Conservation (phyloP, 768 basidiomycete genomes). For the Russula olivacea region DNA sequence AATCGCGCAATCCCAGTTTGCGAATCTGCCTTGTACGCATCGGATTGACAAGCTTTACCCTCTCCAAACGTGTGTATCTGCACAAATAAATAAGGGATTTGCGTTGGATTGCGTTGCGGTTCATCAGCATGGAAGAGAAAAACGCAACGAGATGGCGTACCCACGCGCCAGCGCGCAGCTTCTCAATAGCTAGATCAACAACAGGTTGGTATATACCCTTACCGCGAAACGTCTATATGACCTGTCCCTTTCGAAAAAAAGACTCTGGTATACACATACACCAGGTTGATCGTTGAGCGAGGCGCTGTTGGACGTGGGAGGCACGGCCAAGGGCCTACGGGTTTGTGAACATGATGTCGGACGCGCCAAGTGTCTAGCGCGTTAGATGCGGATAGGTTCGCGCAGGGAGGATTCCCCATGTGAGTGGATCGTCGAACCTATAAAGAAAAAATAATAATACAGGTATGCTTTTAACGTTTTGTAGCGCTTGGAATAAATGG, state of each 20-base stretch:
- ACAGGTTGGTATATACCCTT: conserved; percentile 83
- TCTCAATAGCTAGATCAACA: conserved; percentile 74
- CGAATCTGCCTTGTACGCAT: conserved; percentile 38
- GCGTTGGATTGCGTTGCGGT: no score
- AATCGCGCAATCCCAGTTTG: conserved; percentile 44
- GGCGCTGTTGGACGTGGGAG: background rate
- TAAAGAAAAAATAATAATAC: background rate
- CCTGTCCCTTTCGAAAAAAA: conserved; percentile 87
- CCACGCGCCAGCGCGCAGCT: conserved; percentile 80
- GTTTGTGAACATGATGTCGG: conserved; percentile 93
- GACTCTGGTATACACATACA: conserved; percentile 42
- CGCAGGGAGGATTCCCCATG: conserved; percentile 82
- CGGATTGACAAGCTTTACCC: conserved; percentile 77
- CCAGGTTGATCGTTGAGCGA: conserved; percentile 30
- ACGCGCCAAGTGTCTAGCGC: conserved; percentile 91
- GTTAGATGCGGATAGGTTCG: conserved; percentile 54
- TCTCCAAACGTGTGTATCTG: conserved; percentile 90
- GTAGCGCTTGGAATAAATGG: background rate
- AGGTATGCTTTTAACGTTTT: no score
- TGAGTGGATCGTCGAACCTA: conserved; percentile 77
- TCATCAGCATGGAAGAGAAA: background rate
- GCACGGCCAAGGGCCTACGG: conserved; percentile 44
- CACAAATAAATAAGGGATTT: background rate
- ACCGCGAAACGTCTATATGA: conserved; percentile 89
- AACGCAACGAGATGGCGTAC: conserved; percentile 40